Conservation (phyloP, 1,284 basidiomycete species). For the Termitomyces sp. region DNA sequence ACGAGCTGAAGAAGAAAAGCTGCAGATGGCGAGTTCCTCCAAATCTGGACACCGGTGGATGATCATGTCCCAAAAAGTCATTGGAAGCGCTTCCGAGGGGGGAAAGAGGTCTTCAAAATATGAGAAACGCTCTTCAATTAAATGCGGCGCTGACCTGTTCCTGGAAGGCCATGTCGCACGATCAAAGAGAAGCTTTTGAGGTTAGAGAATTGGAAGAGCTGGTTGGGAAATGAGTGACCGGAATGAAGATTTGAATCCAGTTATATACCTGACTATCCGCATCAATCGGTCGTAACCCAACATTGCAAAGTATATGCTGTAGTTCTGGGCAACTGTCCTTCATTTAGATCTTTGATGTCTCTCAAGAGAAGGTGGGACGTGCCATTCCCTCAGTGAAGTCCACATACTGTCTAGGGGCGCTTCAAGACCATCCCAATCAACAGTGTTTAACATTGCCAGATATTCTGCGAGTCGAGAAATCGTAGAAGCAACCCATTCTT, state of each 20-base stretch:
- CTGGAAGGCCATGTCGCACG: constrained; percentile 36
- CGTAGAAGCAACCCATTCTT: constrained; percentile 32
- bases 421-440: constrained; percentile 46
- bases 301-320: constrained; percentile 36
- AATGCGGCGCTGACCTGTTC: constrained; percentile 23
- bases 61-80: constrained; percentile 39
- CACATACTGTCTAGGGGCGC: constrained; percentile 36
- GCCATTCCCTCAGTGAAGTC: constrained; percentile 32
- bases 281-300: constrained; percentile 30
- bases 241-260: not conserved
- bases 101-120: constrained; percentile 29
- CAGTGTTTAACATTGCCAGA: constrained; percentile 30
- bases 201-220: constrained; percentile 36
- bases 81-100: constrained; percentile 30
- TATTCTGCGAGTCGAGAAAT: constrained; percentile 27
- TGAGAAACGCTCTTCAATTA: constrained; percentile 1
- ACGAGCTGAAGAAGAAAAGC: constrained; percentile 38
- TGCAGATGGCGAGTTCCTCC: constrained; percentile 39
- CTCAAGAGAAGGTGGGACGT: constrained; percentile 13
- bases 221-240: not conserved
- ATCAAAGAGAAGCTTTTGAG: constrained; percentile 39
- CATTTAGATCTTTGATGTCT: not conserved
- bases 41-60: constrained; percentile 36
- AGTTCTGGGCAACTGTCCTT: constrained; percentile 32
- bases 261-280: constrained; percentile 25